phyloP scores from a whole-genome alignment of 768 basidiomycete genomes.

The Dictyophora rubrovolvata region DNA sequence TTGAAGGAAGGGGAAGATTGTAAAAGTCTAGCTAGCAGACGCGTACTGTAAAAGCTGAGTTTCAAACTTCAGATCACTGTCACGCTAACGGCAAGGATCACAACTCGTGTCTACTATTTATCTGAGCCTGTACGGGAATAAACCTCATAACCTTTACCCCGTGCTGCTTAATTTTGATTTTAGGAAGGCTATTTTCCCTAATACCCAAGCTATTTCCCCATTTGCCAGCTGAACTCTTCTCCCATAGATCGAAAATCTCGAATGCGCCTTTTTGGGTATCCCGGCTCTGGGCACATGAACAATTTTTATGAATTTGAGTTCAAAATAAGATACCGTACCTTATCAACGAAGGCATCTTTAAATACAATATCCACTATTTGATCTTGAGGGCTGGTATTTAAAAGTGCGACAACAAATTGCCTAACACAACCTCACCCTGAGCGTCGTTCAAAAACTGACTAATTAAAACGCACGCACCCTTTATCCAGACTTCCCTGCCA shows the following conservation, averaged over 20 bases:
- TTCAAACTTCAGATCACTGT: not conserved
- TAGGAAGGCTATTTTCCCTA: not conserved
- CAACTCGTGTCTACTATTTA: not conserved
- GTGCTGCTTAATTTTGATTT: not conserved
- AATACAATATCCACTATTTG: constrained; percentile 21
- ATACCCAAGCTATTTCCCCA: not conserved
- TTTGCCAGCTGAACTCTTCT: constrained; percentile 12
- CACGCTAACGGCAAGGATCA: not conserved
- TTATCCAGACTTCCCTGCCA: constrained; percentile 25
- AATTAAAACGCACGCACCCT: constrained; percentile 15
- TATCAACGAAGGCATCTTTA: constrained; percentile 24
- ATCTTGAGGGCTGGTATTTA: constrained; percentile 23
- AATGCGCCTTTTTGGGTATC: not conserved
- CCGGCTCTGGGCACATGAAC: constrained; percentile 2
- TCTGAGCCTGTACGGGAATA: not conserved
- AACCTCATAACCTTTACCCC: not conserved
- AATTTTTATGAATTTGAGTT: not conserved
- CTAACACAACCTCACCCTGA: constrained; percentile 8
- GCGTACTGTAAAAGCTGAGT: not conserved
- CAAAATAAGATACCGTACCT: constrained; percentile 13
- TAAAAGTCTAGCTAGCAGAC: not conserved
- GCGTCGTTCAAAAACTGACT: not conserved
- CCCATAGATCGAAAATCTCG: constrained; percentile 24
- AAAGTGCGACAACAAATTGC: constrained; percentile 23
- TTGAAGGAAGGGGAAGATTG: not conserved